phyloP scores from a whole-genome alignment of 2,329 filamentous ascomycete genomes.

The Fusarium verticillioides region DNA sequence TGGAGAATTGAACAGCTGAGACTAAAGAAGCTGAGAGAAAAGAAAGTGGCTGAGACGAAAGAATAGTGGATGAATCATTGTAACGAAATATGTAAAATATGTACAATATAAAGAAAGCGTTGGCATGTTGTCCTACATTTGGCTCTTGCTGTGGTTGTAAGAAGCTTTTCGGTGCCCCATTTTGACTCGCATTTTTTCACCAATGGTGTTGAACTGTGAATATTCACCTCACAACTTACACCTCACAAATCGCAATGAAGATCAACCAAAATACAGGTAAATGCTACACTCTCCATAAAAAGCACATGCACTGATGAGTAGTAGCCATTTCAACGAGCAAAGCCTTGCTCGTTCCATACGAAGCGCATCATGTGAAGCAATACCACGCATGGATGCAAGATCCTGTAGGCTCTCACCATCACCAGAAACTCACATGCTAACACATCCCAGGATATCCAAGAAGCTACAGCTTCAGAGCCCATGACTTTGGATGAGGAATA shows the following conservation, averaged over 20 bases:
- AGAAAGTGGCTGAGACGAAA: not conserved
- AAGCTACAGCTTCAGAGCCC: conserved; percentile 88
- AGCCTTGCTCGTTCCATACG: conserved; percentile 86
- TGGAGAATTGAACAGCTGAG: not conserved
- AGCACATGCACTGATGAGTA: not conserved
- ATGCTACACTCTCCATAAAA: not conserved
- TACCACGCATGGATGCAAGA: conserved; percentile 97
- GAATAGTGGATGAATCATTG: conserved; percentile 1
- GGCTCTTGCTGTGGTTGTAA: not conserved
- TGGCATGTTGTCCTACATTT: not conserved
- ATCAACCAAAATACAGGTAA: conserved; percentile 59
- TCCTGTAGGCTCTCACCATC: conserved; percentile 57
- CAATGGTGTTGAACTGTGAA: conserved; percentile 9
- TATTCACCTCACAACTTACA: conserved; percentile 18
- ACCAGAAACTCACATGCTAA: not conserved
- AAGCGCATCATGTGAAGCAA: conserved; percentile 78
- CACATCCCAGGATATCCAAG: conserved; percentile 73
- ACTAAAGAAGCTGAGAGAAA: not conserved
- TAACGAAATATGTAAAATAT: conserved; percentile 25
- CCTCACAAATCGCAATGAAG: conserved; percentile 51
- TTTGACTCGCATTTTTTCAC: conserved; percentile 17
- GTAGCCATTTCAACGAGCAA: conserved; percentile 74
- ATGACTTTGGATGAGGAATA: conserved; percentile 85
- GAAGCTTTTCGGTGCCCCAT: conserved; percentile 17
- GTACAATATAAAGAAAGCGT: conserved; percentile 25